These are phyloP conservation scores for Rhytidiadelphus loreus DNA, from an alignment of 225 moss, liverwort and hornwort species.

Conservation along the genomic window DNA sequence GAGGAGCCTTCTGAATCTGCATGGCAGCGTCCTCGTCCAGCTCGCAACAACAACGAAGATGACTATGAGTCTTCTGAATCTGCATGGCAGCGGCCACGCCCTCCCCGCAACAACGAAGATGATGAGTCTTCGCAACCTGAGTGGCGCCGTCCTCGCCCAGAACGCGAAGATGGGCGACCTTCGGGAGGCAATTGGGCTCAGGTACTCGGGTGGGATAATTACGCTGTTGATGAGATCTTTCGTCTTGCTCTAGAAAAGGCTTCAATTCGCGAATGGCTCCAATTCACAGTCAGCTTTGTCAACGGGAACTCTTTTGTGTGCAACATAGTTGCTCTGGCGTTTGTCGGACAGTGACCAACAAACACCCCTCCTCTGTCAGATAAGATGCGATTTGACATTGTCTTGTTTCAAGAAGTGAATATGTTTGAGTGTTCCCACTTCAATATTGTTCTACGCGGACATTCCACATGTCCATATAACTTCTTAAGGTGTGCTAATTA, in stretches of 20 bases:
- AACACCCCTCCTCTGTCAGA: not conserved
- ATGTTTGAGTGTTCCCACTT: not conserved
- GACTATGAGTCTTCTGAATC: not conserved
- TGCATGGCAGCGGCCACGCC: slow-evolving; percentile 5
- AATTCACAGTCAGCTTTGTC: not conserved
- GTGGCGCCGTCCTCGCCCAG: slow-evolving; percentile 15
- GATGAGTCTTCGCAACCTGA: slow-evolving; percentile 3
- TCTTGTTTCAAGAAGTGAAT: not conserved
- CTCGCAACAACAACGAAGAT: not conserved
- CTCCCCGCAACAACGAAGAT: not conserved
- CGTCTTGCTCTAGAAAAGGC: not conserved
- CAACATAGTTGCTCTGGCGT: not conserved
- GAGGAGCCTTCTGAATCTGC: not conserved
- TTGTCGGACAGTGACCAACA: not conserved
- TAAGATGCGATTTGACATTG: not conserved
- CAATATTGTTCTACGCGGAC: not conserved
- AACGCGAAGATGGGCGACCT: slow-evolving; percentile 8
- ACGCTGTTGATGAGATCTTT: not conserved
- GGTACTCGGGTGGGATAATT: not conserved
- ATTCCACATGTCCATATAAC: not conserved
- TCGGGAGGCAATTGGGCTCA: slow-evolving; percentile 42
- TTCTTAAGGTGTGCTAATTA: not conserved
- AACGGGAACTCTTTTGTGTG: not conserved
- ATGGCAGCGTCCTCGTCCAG: slow-evolving; percentile 7
- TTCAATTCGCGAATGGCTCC: not conserved